Percentiles rank a stretch among this genome's conserved stretches.
These are phyloP conservation scores for Sugiyamaella chiloensis DNA, from an alignment of 805 yeast genomes.

Conservation along the genomic window DNA sequence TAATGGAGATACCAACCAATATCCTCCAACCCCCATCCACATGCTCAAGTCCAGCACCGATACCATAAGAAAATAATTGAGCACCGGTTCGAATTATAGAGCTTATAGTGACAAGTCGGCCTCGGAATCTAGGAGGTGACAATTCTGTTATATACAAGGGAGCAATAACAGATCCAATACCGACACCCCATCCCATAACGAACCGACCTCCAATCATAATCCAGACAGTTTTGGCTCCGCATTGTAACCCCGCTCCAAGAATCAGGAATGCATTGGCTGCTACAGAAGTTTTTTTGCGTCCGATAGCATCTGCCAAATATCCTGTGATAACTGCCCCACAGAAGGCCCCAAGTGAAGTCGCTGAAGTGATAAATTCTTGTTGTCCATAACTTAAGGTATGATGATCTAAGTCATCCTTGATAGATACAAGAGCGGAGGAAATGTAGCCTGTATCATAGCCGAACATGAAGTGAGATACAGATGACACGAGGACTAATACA, in stretches of 20 bases:
- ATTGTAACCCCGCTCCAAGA: slow-evolving; percentile 80
- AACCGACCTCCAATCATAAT: slow-evolving; percentile 89
- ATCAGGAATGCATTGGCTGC: slow-evolving; percentile 77
- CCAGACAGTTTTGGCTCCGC: slow-evolving; percentile 80
- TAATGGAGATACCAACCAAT: slow-evolving; percentile 81
- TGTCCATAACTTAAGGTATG: slow-evolving; percentile 63
- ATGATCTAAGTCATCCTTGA: slow-evolving; percentile 61
- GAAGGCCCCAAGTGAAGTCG: slow-evolving; percentile 91
- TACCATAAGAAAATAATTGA: slow-evolving; percentile 87
- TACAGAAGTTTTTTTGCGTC: slow-evolving; percentile 79
- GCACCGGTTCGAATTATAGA: slow-evolving; percentile 91
- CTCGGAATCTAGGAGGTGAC: slow-evolving; percentile 91
- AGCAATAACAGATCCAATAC: slow-evolving; percentile 86
- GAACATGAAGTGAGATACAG: slow-evolving; percentile 40
- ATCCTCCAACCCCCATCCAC: slow-evolving; percentile 90
- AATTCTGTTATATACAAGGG: slow-evolving; percentile 89
- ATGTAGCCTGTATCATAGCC: slow-evolving; percentile 98
- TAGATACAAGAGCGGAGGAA: slow-evolving; percentile 83
- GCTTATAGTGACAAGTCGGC: slow-evolving; percentile 82
- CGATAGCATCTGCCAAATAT: slow-evolving; percentile 71
- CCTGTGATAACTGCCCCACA: slow-evolving; percentile 83
- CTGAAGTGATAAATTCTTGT: slow-evolving; percentile 87
- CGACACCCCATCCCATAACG: slow-evolving; percentile 94
- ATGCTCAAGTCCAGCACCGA: slow-evolving; percentile 69
- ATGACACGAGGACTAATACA: slow-evolving; percentile 13